Evolutionary conservation across 306 rosid species (phyloP).

Genomic region (Lotus japonicus): DNA sequence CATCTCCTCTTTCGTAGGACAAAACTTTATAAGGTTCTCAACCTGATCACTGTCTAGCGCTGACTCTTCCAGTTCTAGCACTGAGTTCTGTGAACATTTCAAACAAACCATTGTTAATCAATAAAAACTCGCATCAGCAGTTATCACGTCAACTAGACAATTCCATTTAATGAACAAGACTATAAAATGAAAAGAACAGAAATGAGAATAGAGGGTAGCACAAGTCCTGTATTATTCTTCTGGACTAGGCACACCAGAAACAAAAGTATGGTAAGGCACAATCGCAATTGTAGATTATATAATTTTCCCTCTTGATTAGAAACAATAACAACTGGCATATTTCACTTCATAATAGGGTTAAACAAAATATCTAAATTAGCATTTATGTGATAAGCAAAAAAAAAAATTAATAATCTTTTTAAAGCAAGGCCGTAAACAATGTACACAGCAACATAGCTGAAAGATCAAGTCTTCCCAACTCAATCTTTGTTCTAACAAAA

Average conservation of each 20-base stretch:
- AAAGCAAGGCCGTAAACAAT: background rate
- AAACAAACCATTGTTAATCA: conserved; percentile 20
- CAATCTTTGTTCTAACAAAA: background rate
- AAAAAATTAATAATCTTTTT: background rate
- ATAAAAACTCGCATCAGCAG: conserved; percentile 3
- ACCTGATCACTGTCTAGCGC: conserved; percentile 73
- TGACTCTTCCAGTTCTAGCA: conserved; percentile 75
- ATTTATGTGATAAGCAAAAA: background rate
- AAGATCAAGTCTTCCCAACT: background rate
- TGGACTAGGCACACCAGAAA: background rate
- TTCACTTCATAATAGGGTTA: no score
- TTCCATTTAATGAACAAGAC: conserved; percentile 5
- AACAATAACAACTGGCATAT: no score
- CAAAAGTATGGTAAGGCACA: background rate
- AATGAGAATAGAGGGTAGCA: background rate
- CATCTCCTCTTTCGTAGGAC: conserved; percentile 94
- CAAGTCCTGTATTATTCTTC: background rate
- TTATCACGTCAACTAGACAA: conserved; percentile 5
- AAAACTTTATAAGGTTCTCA: conserved; percentile 86
- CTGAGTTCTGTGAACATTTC: conserved; percentile 51
- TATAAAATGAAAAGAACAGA: background rate
- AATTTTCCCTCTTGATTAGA: no score
- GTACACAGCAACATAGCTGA: background rate
- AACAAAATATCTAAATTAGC: background rate
- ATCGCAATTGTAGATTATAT: background rate